Evolutionary conservation across 306 rosid genomes (phyloP).

Genomic region (Styphnolobium japonicum): DNA sequence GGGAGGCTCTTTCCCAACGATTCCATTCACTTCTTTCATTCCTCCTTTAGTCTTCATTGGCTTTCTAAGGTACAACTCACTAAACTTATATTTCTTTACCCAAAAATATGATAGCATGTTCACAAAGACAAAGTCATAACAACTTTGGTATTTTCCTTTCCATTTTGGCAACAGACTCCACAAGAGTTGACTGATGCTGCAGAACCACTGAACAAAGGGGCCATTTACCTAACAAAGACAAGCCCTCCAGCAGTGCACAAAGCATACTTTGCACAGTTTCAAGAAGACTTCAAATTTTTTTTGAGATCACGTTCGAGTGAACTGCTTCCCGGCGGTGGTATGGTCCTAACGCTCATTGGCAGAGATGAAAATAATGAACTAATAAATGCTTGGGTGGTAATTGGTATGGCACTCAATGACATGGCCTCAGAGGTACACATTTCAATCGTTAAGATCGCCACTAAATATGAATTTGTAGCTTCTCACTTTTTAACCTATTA

Average conservation of each 20-base stretch:
- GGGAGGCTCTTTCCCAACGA: conserved; percentile 16
- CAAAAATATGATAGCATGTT: background rate
- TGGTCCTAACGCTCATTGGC: conserved; percentile 40
- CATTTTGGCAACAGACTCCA: conserved; percentile 19
- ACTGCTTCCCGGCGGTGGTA: conserved; percentile 38
- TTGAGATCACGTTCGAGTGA: conserved; percentile 40
- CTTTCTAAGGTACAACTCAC: conserved; percentile 33
- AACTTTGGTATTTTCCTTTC: background rate
- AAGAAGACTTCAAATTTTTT: conserved; percentile 41
- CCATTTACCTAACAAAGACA: conserved; percentile 16
- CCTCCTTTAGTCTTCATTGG: conserved; percentile 30
- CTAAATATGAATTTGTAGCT: background rate
- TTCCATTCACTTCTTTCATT: conserved; percentile 27
- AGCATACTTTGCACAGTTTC: conserved; percentile 35
- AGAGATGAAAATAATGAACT: conserved; percentile 19
- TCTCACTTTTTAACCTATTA: background rate
- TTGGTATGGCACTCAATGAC: conserved; percentile 39
- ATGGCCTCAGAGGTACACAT: conserved; percentile 43
- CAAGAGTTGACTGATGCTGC: background rate
- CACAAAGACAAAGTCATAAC: too few species aligned
- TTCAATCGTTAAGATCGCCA: background rate
- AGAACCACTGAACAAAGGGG: conserved; percentile 1
- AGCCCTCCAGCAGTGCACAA: conserved; percentile 28
- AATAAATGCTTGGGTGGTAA: conserved; percentile 10
- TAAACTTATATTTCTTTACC: background rate